Conservation (phyloP, 306 rosid species). For the Vigna angularis region DNA sequence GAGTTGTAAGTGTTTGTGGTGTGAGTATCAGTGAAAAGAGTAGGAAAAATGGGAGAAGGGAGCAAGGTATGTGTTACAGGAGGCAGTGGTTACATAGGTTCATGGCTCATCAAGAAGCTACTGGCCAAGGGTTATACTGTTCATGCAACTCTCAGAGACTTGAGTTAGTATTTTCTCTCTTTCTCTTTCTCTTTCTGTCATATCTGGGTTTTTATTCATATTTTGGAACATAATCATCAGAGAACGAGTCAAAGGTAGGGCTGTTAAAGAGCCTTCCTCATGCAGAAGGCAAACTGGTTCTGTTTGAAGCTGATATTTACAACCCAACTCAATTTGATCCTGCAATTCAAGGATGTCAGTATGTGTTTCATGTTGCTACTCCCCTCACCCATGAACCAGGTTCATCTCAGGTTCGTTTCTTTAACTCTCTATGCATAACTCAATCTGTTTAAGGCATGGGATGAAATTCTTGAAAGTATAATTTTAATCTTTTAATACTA, state of each 20-base stretch:
- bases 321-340: conserved; percentile 42
- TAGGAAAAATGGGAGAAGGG: no score
- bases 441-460: no score
- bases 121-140: conserved; percentile 53
- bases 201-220: no score
- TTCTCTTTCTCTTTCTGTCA: neutral
- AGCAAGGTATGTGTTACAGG: conserved; percentile 62
- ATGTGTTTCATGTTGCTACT: conserved; percentile 63
- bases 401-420: conserved; percentile 37
- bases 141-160: conserved; percentile 63
- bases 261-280: conserved; percentile 52
- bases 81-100: conserved; percentile 52
- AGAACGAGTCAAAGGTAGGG: conserved; percentile 46
- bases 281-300: conserved; percentile 37
- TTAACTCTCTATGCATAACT: no score
- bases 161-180: conserved; percentile 46
- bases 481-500: neutral
- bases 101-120: conserved; percentile 51
- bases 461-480: no score
- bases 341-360: conserved; percentile 52
- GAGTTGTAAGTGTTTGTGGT: no score
- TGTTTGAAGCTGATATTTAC: conserved; percentile 58
- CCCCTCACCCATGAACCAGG: conserved; percentile 38
- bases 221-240: conserved; percentile 34
- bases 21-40: no score